phyloP scores from a whole-genome alignment of 441 rosid species.

The Erysimum cheiri region DNA sequence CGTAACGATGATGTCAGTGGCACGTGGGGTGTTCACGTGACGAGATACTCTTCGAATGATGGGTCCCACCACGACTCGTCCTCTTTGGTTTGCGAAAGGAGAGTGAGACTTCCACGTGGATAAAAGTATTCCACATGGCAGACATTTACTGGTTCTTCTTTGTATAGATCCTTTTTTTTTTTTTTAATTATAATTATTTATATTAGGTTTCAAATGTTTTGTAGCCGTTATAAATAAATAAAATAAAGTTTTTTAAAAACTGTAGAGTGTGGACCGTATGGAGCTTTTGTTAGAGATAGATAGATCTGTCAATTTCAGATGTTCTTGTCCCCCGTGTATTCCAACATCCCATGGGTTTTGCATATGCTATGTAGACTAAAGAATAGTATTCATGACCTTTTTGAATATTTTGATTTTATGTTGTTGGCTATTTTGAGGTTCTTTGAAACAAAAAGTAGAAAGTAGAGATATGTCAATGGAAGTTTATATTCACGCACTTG shows the following conservation, averaged over 20 bases:
- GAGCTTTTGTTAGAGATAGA: constrained; percentile 2
- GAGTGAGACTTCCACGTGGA: constrained; percentile 46
- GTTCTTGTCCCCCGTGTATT: constrained; percentile 45
- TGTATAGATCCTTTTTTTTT: constrained; percentile 1
- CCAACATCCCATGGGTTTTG: constrained; percentile 44
- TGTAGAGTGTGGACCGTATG: constrained; percentile 33
- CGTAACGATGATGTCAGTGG: constrained; percentile 44
- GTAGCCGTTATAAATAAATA: constrained; percentile 34
- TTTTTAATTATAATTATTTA: neutral
- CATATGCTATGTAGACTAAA: constrained; percentile 36
- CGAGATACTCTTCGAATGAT: constrained; percentile 47
- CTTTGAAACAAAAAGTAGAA: neutral
- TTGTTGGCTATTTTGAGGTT: neutral
- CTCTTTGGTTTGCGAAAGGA: constrained; percentile 33
- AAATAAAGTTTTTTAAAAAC: neutral
- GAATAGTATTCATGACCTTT: constrained; percentile 29
- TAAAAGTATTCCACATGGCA: constrained; percentile 31
- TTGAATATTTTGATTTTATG: constrained; percentile 28
- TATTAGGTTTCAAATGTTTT: constrained; percentile 22
- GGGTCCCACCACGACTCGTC: constrained; percentile 47
- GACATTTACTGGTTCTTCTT: constrained; percentile 44
- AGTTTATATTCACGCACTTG: neutral
- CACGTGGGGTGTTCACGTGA: constrained; percentile 75
- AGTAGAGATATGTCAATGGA: neutral
- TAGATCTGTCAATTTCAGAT: constrained; percentile 39